Conservation (phyloP, 345 rosid species). For the Eucalyptus erythrocorys region DNA sequence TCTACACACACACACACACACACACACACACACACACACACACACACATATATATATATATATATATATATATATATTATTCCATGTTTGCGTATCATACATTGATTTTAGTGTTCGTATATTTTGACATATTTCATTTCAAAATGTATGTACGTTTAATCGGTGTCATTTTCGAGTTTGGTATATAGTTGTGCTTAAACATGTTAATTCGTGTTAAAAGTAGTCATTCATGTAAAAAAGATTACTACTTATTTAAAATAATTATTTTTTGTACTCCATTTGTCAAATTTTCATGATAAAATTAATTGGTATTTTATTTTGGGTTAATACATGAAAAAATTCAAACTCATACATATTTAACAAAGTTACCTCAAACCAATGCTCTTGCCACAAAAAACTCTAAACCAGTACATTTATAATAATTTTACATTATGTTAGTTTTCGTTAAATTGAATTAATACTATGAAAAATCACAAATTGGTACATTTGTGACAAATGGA, state of each 20-base stretch:
- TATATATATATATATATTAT: background rate
- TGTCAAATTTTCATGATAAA: background rate
- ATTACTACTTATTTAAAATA: background rate
- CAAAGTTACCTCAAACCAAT: background rate
- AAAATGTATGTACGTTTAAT: no score
- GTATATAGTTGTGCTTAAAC: background rate
- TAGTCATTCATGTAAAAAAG: background rate
- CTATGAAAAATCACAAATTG: accelerated
- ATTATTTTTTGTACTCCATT: background rate
- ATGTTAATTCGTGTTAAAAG: background rate
- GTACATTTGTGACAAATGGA: no score
- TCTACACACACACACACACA: no score
- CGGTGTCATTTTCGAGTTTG: background rate
- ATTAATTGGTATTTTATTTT: background rate
- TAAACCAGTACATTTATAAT: no score
- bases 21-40: no score
- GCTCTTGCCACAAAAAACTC: background rate
- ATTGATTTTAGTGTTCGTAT: background rate
- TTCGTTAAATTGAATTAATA: no score
- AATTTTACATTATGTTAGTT: background rate
- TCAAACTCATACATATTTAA: background rate
- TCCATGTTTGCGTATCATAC: background rate
- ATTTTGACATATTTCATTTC: background rate
- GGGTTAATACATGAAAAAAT: background rate
- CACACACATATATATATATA: no score